Evolutionary conservation across 2,329 filamentous ascomycete genomes (phyloP).

Genomic region (Diaporthe citri): DNA sequence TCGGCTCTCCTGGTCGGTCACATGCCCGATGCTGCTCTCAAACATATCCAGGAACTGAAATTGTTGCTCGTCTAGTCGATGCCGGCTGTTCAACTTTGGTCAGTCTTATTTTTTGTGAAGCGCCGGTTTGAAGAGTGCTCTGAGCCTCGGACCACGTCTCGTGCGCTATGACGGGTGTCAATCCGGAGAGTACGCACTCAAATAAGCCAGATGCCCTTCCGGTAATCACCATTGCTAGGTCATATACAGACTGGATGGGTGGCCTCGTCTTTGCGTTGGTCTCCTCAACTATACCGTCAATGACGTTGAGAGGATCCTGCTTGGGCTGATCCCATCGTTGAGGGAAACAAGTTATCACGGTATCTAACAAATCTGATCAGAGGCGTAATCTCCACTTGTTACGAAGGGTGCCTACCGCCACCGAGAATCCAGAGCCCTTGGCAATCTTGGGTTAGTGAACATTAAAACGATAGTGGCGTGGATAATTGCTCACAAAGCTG

Average conservation of each 20-base stretch:
- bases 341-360: conserved; percentile 71
- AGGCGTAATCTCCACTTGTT: not conserved
- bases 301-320: conserved; percentile 72
- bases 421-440: conserved; percentile 69
- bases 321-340: conserved; percentile 71
- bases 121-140: too few relatives aligned
- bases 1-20: conserved; percentile 66
- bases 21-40: conserved; percentile 69
- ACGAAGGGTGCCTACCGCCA: conserved; percentile 45
- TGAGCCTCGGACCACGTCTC: not conserved
- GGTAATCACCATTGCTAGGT: conserved; percentile 72
- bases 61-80: conserved; percentile 68
- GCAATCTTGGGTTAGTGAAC: not conserved
- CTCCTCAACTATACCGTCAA: conserved; percentile 73
- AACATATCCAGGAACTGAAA: conserved; percentile 78
- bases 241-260: conserved; percentile 71
- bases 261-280: conserved; percentile 74
- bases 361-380: conserved; percentile 52
- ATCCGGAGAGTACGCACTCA: conserved; percentile 49
- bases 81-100: conserved; percentile 49
- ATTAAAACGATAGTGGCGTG: not conserved
- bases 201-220: conserved; percentile 71
- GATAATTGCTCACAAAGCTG: conserved; percentile 64
- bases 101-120: not conserved
- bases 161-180: too few relatives aligned